Evolutionary conservation across 1,284 basidiomycete species (phyloP).

Genomic region (Somion occarium): DNA sequence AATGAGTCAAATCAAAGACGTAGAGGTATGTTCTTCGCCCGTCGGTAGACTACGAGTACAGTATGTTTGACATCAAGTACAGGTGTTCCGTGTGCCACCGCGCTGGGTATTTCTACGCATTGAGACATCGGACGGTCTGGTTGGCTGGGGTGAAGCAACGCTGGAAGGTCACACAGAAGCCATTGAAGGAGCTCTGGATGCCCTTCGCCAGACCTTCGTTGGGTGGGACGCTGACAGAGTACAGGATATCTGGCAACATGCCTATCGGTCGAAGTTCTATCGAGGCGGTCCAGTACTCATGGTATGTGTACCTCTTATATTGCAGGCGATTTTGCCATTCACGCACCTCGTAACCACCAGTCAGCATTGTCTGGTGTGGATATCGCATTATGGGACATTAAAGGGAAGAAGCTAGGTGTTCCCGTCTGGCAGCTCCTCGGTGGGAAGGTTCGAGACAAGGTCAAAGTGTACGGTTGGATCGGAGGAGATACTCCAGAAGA

Average conservation of each 20-base stretch:
- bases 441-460: conserved; percentile 59
- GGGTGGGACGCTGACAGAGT: conserved; percentile 68
- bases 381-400: conserved; percentile 69
- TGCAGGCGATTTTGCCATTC: not conserved
- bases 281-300: conserved; percentile 72
- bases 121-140: conserved; percentile 60
- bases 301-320: conserved; percentile 30
- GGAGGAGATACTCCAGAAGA: conserved; percentile 70
- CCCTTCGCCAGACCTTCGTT: conserved; percentile 59
- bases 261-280: conserved; percentile 67
- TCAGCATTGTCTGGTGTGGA: conserved; percentile 52
- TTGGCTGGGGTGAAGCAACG: conserved; percentile 70
- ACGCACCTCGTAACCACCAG: conserved; percentile 24
- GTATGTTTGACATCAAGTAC: too few relatives aligned
- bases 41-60: too few relatives aligned
- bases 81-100: conserved; percentile 68
- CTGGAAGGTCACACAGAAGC: conserved; percentile 75
- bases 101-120: conserved; percentile 77
- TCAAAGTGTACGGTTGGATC: conserved; percentile 66
- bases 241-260: conserved; percentile 68
- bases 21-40: too few relatives aligned
- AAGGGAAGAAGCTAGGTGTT: conserved; percentile 73
- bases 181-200: conserved; percentile 65
- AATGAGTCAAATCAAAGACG: too few relatives aligned
- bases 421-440: conserved; percentile 74